These are phyloP conservation scores for Dictyostelium capitatum DNA, from an alignment of 78 protist species.

Conservation along the genomic window DNA sequence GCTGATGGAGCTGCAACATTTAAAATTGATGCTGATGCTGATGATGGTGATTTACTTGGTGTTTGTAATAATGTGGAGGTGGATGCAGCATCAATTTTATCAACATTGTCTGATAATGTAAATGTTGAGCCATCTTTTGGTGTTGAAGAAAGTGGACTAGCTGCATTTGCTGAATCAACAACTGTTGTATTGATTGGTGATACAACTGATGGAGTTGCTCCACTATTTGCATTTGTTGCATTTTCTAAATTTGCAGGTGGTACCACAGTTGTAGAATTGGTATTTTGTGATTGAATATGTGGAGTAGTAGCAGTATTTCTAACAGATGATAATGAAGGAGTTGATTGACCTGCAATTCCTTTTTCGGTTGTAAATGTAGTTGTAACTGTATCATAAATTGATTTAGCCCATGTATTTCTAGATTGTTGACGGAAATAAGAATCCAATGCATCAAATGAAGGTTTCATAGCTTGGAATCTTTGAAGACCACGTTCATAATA, in stretches of 20 bases:
- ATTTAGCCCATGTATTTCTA: constrained; percentile 39
- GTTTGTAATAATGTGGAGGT: neutral
- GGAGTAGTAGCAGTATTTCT: neutral
- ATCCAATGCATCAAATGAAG: constrained; percentile 59
- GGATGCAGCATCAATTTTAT: neutral
- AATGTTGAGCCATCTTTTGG: constrained; percentile 6
- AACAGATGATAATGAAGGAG: neutral
- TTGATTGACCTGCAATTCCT: neutral
- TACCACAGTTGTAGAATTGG: neutral
- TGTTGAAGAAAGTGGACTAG: neutral
- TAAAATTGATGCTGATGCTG: neutral
- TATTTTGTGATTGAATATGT: neutral
- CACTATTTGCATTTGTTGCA: no score
- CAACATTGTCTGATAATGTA: neutral
- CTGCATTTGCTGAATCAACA: neutral
- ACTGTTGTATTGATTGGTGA: neutral
- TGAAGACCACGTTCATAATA: constrained; percentile 71
- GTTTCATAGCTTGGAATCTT: constrained; percentile 63
- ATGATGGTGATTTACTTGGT: neutral
- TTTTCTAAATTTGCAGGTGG: neutral
- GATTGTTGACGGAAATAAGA: constrained; percentile 47
- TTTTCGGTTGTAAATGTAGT: constrained; percentile 1
- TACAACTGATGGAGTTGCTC: neutral
- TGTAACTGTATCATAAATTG: neutral
- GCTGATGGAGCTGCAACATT: neutral